phyloP scores from a whole-genome alignment of 345 rosid genomes.

The Atalantia buxifolia region DNA sequence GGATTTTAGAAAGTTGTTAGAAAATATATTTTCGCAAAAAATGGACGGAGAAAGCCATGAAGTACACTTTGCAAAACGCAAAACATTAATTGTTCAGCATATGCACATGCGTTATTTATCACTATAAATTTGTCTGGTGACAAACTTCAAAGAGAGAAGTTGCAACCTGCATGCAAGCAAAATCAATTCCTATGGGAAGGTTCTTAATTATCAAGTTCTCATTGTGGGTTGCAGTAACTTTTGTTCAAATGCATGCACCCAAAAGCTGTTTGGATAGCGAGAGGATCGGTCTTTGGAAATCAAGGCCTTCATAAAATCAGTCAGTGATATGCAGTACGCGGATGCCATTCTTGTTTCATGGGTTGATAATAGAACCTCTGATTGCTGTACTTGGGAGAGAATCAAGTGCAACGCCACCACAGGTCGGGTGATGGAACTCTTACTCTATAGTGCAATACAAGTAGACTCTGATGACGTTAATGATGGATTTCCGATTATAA shows the following conservation, averaged over 20 bases:
- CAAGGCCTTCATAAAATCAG: constrained; percentile 8
- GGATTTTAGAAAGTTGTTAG: no score
- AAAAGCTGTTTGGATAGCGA: constrained; percentile 12
- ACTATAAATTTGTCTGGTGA: no score
- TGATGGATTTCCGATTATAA: no score
- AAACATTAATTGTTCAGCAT: no score
- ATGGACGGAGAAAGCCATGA: no score
- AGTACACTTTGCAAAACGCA: no score
- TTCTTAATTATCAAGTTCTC: background rate
- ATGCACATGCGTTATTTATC: no score
- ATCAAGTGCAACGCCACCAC: constrained; percentile 6
- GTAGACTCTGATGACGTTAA: fast-evolving
- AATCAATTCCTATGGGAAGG: no score
- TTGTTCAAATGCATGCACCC: background rate
- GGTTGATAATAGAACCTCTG: background rate
- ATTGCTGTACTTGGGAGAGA: constrained; percentile 10
- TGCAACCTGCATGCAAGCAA: no score
- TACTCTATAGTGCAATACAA: background rate
- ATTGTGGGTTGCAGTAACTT: background rate
- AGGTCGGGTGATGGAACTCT: background rate
- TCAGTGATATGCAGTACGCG: background rate
- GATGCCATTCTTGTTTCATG: background rate
- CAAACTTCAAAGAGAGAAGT: no score
- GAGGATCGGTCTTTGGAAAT: constrained; percentile 22
- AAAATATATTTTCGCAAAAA: no score